These are phyloP conservation scores for Pugionium cornutum DNA, from an alignment of 345 rosid species.

Conservation along the genomic window DNA sequence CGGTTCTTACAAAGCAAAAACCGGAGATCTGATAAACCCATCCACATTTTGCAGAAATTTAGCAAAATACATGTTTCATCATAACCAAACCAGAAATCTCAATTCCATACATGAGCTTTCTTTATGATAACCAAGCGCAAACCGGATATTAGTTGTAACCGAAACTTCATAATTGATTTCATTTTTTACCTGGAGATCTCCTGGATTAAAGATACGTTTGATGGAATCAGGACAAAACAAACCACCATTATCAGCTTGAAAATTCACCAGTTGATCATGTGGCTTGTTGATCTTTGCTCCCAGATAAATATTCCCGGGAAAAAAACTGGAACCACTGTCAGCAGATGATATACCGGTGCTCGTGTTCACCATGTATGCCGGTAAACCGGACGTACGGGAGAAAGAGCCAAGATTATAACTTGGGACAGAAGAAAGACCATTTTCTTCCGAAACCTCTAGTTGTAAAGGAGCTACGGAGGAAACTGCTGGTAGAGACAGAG, in stretches of 20 bases:
- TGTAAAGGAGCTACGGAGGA: slow-evolving; percentile 38
- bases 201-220: slow-evolving; percentile 50
- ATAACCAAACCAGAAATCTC: neutral
- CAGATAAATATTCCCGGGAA: slow-evolving; percentile 43
- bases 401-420: slow-evolving; percentile 55
- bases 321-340: slow-evolving; percentile 47
- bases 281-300: slow-evolving; percentile 53
- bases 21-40: neutral
- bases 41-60: neutral
- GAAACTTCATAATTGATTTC: neutral
- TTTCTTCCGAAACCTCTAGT: slow-evolving; percentile 56
- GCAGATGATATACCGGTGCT: slow-evolving; percentile 44
- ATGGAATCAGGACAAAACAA: slow-evolving; percentile 56
- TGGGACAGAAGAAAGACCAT: slow-evolving; percentile 75
- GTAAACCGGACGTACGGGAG: slow-evolving; percentile 44
- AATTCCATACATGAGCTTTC: neutral
- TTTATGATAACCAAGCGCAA: neutral
- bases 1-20: neutral
- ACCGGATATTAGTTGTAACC: neutral
- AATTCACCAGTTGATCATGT: slow-evolving; percentile 51
- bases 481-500: slow-evolving; percentile 19
- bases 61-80: neutral
- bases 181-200: slow-evolving; percentile 66
- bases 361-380: slow-evolving; percentile 46
- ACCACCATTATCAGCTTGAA: slow-evolving; percentile 64